Base-by-base conservation (phyloP, 2,329 filamentous ascomycete genomes). In the Penicillium sp. region DNA sequence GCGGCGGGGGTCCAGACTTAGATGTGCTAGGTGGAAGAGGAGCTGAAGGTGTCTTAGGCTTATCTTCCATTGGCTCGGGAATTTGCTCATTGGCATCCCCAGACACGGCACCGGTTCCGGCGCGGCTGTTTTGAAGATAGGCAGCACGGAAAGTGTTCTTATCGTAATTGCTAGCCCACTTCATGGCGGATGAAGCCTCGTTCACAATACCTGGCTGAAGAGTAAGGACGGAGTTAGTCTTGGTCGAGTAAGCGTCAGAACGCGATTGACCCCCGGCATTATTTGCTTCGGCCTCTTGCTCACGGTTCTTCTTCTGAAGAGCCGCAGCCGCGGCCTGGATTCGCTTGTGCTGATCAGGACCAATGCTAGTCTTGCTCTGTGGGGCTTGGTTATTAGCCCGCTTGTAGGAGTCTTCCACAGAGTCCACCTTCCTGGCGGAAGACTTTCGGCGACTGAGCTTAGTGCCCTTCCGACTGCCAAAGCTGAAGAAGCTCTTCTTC, bases 141-240 rank as follows among this genome's bases (percentile, higher is more conserved):
- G 91, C 87, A 62, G 91, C 87, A 53, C 92, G 88, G 61, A 96
- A 88, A 8, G 88, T 82, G 68, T 95, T 88, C 76, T 95, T 96
- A 76, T 98, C 95, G 72, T 97, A 98, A 68, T 92, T 92, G 74
- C 83, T 93, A 31, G 93, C 92, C 95, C 95, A 99, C 75, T 96
- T 96, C 88, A 99, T 89, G 1, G 95, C 95, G 25, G 92, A 90
- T 9, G 90, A 95, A 19, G 93, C 93, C 72, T 96, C 95, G 53
- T 83, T 92, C 68, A 93, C 82, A 60, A 98, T 89, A 53, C 87
- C 84, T 1, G 92, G 90, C 71, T 96, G 93, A 47, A 98, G 80
- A 3, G 92, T 96, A 69, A 97, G 83, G 55, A 96, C 85, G 64
- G 95, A 99, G 74, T 88, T 93, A 3, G 92, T 97, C 82, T 96